Evolutionary conservation across 495 filamentous ascomycete genomes (phyloP), one percentile per base, ranked within the genome.

Genomic region (Penicillium odoratum): DNA sequence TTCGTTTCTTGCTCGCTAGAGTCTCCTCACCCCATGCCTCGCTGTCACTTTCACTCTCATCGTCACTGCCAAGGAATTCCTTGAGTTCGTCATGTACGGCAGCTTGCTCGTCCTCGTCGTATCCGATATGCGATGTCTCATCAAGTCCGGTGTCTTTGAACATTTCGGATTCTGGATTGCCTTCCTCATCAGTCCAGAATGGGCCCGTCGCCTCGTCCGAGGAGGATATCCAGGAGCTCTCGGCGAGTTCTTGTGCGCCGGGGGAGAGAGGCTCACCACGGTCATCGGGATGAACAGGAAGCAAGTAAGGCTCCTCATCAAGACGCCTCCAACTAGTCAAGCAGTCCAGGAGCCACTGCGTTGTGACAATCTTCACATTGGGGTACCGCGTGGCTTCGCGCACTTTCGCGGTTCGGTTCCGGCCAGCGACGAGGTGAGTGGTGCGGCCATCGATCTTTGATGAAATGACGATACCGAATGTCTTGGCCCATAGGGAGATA

Each of bases 351-450:
- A 99, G 83, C 94, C 94, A 99, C 61, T 90, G 87, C 30, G 88
- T 88, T 57, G 84, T 88, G 51, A 99, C 93, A 49, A 99, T 93
- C 67, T 91, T 91, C 72, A 98, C 86, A 4, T 84, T 83, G 11
- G 85, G 83, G 18, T 84, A 84, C 26, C 85, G 81, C 13, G 82
- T 79, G 6, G 94, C 94, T 73, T 90, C 86, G 28, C 85, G 82
- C 43, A 97, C 89, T 71, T 98, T 98, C 36, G 87, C 83, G 7
- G 93, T 97, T n/a, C 93, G 84, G 51, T 90, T 89, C 18, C 88
- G 83, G 7, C 84, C 84, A 49, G 87, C 86, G 45, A 91, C 81
- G 7, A 91, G 73, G 61, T 91, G 88, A 4, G 88, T 91, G 2
- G 83, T 88, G 56, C 72, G 72, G 33, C 72, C 73, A 48, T 68